Evolutionary conservation across 257 asterid genomes (phyloP), one percentile per base, ranked within the genome.

Genomic region (Prunella vulgaris): DNA sequence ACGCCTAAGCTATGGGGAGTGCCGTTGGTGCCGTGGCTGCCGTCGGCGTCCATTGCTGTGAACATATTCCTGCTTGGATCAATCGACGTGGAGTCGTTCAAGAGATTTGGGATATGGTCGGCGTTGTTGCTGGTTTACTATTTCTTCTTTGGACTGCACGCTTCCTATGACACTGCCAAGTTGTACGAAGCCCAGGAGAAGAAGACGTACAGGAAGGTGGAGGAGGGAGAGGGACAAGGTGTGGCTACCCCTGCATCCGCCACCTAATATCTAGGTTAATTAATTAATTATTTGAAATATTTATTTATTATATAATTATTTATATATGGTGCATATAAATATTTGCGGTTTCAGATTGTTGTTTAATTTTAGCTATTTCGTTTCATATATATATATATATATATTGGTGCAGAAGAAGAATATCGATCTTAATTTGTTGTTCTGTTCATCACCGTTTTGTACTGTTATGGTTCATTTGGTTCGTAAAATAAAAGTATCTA

Each of bases 21-120:
- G 10, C 91, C 91, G n/a, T 28, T 83, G 79, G 91, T 85, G 68
- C 91, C 91, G 1, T 85, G 91, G 91, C 18, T 85, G 37, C 88
- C 91, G 6, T 85, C 86, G 5, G 73, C 80, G 0, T 85, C 91
- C 14, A 83, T 85, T 8, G 83, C 83, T 2, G 71, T 83, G 1
- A 79, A 83, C 61, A 71, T 85, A 0, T 83, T 85, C 60, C 77
- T 85, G n/a, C 85, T 83, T 1, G 90, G 90, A 2, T 85, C 90
- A 3, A 83, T 83, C 2, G 79, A 81, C 9, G 73, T 17, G 69
- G 66, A 60, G 5, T 83, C 88, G 0, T 85, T 75, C 68, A 12
- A 73, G 8, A 81, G 91, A 78, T 85, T 83, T 20, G 76, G 37
- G 7, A 27, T 27, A 0, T 85, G 88, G 91, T 53, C 87, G 0